A percentile compares a stretch with the other conserved stretches of the same genome.
Conservation (phyloP, 2,329 filamentous ascomycete species). For the Hymenotorrendiella dingleyae region DNA sequence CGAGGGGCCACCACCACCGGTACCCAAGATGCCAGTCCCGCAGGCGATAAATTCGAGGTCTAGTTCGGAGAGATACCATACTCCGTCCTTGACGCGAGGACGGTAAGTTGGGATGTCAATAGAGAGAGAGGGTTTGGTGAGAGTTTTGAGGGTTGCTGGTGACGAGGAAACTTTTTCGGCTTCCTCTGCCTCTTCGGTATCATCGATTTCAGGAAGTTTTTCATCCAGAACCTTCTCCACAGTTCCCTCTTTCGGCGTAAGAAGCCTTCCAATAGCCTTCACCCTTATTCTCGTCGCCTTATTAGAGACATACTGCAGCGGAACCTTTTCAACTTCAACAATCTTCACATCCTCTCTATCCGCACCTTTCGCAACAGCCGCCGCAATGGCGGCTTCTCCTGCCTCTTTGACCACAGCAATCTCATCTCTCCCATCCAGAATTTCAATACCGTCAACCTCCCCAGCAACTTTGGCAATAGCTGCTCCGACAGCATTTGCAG, state of each 20-base stretch:
- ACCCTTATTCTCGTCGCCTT: constrained; percentile 25
- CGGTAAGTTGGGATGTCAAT: constrained; percentile 27
- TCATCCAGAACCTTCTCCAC: constrained; percentile 3
- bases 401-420: constrained; percentile 36
- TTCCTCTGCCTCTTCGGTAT: not conserved
- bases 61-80: constrained; percentile 52
- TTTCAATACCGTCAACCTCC: constrained; percentile 19
- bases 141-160: constrained; percentile 20
- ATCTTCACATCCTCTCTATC: constrained; percentile 30
- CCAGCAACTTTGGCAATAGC: constrained; percentile 34
- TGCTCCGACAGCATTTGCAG: constrained; percentile 54
- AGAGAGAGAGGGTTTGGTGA: too few species aligned
- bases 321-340: constrained; percentile 27
- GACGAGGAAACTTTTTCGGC: constrained; percentile 21
- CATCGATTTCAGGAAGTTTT: constrained; percentile 1
- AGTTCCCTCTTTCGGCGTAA: constrained; percentile 15
- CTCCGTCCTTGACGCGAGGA: constrained; percentile 43
- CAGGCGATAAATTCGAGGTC: constrained; percentile 52
- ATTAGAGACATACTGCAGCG: constrained; percentile 27
- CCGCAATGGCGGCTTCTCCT: constrained; percentile 31
- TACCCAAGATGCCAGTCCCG: constrained; percentile 56
- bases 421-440: constrained; percentile 34
- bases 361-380: constrained; percentile 19
- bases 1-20: constrained; percentile 50
- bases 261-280: constrained; percentile 26